Evolutionary conservation across 345 rosid species (phyloP), one percentile per base, ranked within the genome.

Genomic region (Salix viminalis): DNA sequence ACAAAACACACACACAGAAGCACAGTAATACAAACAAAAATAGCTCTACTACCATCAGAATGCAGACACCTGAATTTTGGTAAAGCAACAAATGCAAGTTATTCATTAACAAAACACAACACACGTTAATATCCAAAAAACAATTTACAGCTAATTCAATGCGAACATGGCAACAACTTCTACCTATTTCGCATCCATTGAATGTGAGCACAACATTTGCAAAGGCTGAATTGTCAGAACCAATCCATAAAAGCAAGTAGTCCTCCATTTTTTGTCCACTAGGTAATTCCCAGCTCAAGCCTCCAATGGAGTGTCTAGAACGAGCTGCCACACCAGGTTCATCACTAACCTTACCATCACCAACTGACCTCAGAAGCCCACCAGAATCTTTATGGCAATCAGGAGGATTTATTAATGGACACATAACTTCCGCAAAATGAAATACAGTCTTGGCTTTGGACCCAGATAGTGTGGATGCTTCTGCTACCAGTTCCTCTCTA

Each of bases 111-210:
- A 13, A n/a, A 64, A 54, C 18, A 41, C 19, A 2, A 26, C 16
- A 44, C 16, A 60, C 9, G 28, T 9, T 26, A 5, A 62, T 69
- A 69, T 74, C 67, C 74, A 65, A 2, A 42, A 66, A 65, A 56
- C 50, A 65, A 37, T 71, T 4, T 48, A 24, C 23, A 60, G 65
- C 14, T 5, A 60, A 11, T 60, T 66, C 34, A 36, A 32, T 14
- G 21, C 2, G 4, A 66, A 34, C 41, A 66, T 32, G 7, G 60
- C 26, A 12, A 65, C 7, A 14, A 32, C 56, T 34, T 69, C 36
- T 87, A 93, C 99, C 97, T 87, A 93, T 86, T 82, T 91, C 98
- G 72, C 92, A 93, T 69, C 90, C 81, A 84, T 86, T 96, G 80
- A 88, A 96, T 73, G 94, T 91, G 62, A 91, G 79, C 65, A 96